Evolutionary conservation across 2,329 filamentous ascomycete species (phyloP).

Genomic region (Clonostachys byssicola): DNA sequence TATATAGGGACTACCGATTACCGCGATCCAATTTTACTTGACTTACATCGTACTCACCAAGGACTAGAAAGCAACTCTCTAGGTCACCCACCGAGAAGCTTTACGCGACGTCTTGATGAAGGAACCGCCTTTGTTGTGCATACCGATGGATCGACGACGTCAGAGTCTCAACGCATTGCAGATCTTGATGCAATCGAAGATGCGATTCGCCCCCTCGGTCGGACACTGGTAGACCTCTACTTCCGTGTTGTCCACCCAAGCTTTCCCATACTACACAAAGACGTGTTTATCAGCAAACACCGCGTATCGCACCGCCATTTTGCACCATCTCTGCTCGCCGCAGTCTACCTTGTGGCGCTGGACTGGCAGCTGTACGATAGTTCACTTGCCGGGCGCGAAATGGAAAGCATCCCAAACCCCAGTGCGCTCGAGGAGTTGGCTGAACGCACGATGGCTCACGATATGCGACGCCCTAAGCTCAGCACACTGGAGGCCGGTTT

Average conservation of each 20-base stretch:
- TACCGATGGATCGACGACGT: conserved; percentile 24
- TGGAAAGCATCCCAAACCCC: conserved; percentile 16
- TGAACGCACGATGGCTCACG: conserved; percentile 29
- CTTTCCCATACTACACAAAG: conserved; percentile 56
- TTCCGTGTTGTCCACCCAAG: conserved; percentile 58
- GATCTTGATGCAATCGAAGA: conserved; percentile 50
- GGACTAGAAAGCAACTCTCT: no score
- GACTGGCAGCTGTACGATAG: conserved; percentile 58
- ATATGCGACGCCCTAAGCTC: conserved; percentile 45
- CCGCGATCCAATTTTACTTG: no score
- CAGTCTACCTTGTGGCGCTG: conserved; percentile 58
- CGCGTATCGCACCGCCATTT: conserved; percentile 52
- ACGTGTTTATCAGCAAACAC: conserved; percentile 59
- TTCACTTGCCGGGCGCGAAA: conserved; percentile 30
- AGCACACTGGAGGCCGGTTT: conserved; percentile 52
- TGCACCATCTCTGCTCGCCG: conserved; percentile 53
- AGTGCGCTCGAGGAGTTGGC: conserved; percentile 28
- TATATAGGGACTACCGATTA: no score
- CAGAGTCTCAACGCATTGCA: conserved; percentile 27
- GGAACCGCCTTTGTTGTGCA: conserved; percentile 28
- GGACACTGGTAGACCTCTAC: conserved; percentile 61
- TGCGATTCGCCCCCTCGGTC: conserved; percentile 59
- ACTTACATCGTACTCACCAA: no score
- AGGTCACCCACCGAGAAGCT: no score
- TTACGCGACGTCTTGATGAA: conserved; percentile 17